Evolutionary conservation across 805 yeast genomes (phyloP), one percentile per base, ranked within the genome.

Genomic region (Saturnispora silvae): DNA sequence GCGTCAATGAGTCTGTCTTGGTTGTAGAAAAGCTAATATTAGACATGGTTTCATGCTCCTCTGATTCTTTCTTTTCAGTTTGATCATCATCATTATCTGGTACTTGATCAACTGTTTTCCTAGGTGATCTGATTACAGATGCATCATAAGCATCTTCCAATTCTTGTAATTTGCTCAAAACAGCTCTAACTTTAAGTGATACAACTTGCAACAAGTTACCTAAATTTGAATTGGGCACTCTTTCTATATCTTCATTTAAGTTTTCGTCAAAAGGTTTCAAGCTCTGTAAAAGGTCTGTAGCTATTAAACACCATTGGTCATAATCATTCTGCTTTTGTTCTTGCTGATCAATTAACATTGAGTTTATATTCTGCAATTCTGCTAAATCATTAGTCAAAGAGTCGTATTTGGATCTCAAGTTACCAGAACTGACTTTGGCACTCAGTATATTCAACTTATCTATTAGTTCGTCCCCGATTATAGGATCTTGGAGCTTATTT

Each of bases 301-400:
- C n/a, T 48, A 51, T 26, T 49, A 40, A 64, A 59, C 6, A 63
- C 54, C 33, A 68, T 45, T 37, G 61, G 59, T 6, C 64, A 61
- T 20, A 77, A 55, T 45, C 76, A 71, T 17, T 61, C 60, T 17
- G 65, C 62, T 6, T 84, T 18, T 49, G 49, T n/a, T 47, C 41
- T 7, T 46, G 33, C 19, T 50, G 50, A 11, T 40, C 42, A 11
- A 39, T 42, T n/a, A 47, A 33, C 4, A 28, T 22, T 4, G 29
- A 17, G 11, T 45, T 38, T 14, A 39, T 38, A 9, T 63, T 28
- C 8, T 22, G 37, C 11, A 43, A 18, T 5, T 39, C 40, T 3
- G 16, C 15, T 14, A 29, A 20, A 20, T 39, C 35, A 8, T 24
- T 17, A 7, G 11, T 18, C 11, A 36, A 27, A 7, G 19, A 4